Evolutionary conservation across 768 basidiomycete species (phyloP).

Genomic region (Russula foetens): DNA sequence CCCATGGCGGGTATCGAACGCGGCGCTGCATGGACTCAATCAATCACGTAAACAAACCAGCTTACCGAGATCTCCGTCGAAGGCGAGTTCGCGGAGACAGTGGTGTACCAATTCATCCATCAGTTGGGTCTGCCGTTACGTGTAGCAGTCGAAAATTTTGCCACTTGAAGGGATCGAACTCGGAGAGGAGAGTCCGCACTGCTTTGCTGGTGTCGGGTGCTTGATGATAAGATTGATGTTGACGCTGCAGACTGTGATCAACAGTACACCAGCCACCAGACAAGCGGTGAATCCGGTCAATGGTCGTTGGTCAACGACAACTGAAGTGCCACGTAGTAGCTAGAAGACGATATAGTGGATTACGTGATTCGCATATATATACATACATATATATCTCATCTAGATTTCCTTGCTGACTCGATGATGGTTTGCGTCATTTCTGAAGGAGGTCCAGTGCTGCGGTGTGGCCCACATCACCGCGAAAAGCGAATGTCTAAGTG

Average conservation of each 20-base stretch:
- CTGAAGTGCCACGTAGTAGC: too few species aligned
- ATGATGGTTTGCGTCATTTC: neutral
- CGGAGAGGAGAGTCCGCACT: too few species aligned
- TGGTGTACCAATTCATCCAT: slow-evolving; percentile 87
- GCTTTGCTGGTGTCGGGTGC: too few species aligned
- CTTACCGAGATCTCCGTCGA: slow-evolving; percentile 87
- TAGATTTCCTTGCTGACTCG: too few species aligned
- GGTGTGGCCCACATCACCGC: too few species aligned
- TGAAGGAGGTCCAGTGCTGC: neutral
- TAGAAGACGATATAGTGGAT: neutral
- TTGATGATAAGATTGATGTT: too few species aligned
- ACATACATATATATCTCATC: too few species aligned
- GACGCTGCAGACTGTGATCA: too few species aligned
- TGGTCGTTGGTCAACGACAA: neutral
- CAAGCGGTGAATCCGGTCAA: neutral
- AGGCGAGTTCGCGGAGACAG: slow-evolving; percentile 78
- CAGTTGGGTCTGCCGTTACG: too few species aligned
- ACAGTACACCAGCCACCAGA: too few species aligned
- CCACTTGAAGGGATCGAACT: slow-evolving; percentile 9
- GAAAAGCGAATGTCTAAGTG: slow-evolving; percentile 1
- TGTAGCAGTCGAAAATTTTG: neutral
- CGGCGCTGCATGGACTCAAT: slow-evolving; percentile 1
- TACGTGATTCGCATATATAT: slow-evolving; percentile 7
- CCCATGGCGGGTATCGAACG: slow-evolving; percentile 17
- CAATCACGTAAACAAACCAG: slow-evolving; percentile 21